A percentile compares a stretch with the other conserved stretches of the same genome.
phyloP scores from a whole-genome alignment of 768 basidiomycete species.

The Psilocybe tampanensis region DNA sequence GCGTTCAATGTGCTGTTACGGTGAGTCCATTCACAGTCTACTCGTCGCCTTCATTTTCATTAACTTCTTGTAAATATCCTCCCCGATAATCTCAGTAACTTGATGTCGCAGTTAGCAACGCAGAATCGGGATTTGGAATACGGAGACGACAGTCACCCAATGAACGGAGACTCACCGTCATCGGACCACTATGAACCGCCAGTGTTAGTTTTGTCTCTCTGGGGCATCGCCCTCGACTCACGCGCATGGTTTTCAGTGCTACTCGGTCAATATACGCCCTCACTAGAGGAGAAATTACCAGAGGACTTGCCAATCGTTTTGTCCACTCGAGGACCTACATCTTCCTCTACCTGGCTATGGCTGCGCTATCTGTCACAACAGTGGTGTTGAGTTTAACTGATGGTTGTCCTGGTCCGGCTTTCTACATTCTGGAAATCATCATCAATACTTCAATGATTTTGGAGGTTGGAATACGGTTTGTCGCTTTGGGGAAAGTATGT shows the following conservation, averaged over 20 bases:
- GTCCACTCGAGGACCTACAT: constrained; percentile 89
- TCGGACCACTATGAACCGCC: constrained; percentile 19
- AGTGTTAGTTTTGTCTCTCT: constrained; percentile 25
- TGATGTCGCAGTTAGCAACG: constrained; percentile 39
- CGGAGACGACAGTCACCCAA: constrained; percentile 34
- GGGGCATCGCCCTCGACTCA: constrained; percentile 13
- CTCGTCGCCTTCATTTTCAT: not conserved
- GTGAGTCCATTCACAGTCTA: not conserved
- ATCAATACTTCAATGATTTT: constrained; percentile 91
- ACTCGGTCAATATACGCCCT: constrained; percentile 85
- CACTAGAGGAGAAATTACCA: constrained; percentile 79
- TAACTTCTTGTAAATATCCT: not conserved
- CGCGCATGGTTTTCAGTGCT: constrained; percentile 46
- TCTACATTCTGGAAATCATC: constrained; percentile 88
- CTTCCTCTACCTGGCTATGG: constrained; percentile 87
- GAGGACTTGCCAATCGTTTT: constrained; percentile 87
- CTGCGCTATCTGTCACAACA: constrained; percentile 82
- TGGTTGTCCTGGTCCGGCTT: constrained; percentile 85
- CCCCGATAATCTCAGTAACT: not conserved
- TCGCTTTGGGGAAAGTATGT: constrained; percentile 91
- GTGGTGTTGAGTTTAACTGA: constrained; percentile 81
- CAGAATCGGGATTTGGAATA: constrained; percentile 36
- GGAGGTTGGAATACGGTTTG: constrained; percentile 89
- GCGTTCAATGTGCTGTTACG: no score
- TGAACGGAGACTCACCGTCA: constrained; percentile 31